Conservation (phyloP, 768 basidiomycete species). For the Glaciozyma antarctica region DNA sequence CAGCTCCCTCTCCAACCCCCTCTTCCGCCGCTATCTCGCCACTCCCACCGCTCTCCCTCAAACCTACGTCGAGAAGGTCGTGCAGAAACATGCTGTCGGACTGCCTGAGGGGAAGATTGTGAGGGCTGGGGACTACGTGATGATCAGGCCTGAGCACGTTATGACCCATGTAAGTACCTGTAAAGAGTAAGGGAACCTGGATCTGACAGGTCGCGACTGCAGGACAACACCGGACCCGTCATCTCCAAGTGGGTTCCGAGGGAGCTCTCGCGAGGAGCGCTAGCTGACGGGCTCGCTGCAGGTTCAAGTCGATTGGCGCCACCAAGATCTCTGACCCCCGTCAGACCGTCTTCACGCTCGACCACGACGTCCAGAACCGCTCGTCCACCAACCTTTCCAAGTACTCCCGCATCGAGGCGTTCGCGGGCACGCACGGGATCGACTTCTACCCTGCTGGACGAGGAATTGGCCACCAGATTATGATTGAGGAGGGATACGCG, state of each 20-base stretch:
- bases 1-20: not conserved
- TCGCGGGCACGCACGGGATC: slow-evolving; percentile 70
- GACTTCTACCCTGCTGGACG: slow-evolving; percentile 97
- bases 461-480: slow-evolving; percentile 94
- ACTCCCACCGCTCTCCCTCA: slow-evolving; percentile 43
- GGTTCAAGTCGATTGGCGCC: slow-evolving; percentile 91
- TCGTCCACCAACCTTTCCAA: slow-evolving; percentile 78
- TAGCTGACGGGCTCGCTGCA: slow-evolving; percentile 37
- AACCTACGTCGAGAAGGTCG: slow-evolving; percentile 92
- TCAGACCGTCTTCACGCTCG: slow-evolving; percentile 91
- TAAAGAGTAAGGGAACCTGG: not conserved
- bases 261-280: not conserved
- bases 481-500: slow-evolving; percentile 96
- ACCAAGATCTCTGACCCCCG: slow-evolving; percentile 65
- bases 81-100: slow-evolving; percentile 92
- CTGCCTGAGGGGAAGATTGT: slow-evolving; percentile 68
- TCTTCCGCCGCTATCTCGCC: slow-evolving; percentile 20
- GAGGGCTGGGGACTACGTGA: slow-evolving; percentile 95
- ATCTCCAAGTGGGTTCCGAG: slow-evolving; percentile 71
- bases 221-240: slow-evolving; percentile 94
- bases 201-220: slow-evolving; percentile 10
- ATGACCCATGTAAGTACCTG: slow-evolving; percentile 60
- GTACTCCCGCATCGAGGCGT: slow-evolving; percentile 81
- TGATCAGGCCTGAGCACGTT: slow-evolving; percentile 96
- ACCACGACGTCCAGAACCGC: slow-evolving; percentile 97